These are phyloP conservation scores for Monosporozyma servazzii DNA, from an alignment of 805 yeast genomes.

Conservation along the genomic window DNA sequence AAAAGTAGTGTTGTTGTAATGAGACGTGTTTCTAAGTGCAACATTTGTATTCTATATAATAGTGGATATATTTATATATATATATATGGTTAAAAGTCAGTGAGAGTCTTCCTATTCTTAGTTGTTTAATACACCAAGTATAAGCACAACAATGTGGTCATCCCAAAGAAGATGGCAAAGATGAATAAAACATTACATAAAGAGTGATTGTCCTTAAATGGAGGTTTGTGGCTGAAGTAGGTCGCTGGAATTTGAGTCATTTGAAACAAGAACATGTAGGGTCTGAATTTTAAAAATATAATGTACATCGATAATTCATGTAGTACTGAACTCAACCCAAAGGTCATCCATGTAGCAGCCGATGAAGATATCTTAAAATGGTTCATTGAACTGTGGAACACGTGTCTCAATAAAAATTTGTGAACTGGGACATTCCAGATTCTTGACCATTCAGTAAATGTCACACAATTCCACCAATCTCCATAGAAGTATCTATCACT, in stretches of 20 bases:
- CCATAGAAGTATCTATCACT: constrained; percentile 92
- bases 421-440: constrained; percentile 96
- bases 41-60: background rate
- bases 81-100: background rate
- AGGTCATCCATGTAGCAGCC: constrained; percentile 70
- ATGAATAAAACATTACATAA: constrained; percentile 81
- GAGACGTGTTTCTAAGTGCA: background rate
- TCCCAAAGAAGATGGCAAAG: constrained; percentile 86
- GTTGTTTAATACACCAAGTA: constrained; percentile 57
- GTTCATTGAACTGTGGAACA: constrained; percentile 82
- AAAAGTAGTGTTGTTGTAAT: background rate
- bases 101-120: background rate
- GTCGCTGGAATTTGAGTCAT: constrained; percentile 83
- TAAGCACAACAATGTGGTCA: constrained; percentile 75
- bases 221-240: constrained; percentile 48
- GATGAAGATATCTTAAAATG: constrained; percentile 55
- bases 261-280: constrained; percentile 71
- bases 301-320: constrained; percentile 93
- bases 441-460: constrained; percentile 89
- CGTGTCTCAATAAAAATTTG: constrained; percentile 80
- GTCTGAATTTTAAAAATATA: constrained; percentile 72
- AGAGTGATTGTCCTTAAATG: constrained; percentile 44
- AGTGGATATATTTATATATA: background rate
- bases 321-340: constrained; percentile 66
- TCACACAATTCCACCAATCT: constrained; percentile 94